Evolutionary conservation across 805 yeast species (phyloP).

Genomic region (Diddensiella santjacobensis): DNA sequence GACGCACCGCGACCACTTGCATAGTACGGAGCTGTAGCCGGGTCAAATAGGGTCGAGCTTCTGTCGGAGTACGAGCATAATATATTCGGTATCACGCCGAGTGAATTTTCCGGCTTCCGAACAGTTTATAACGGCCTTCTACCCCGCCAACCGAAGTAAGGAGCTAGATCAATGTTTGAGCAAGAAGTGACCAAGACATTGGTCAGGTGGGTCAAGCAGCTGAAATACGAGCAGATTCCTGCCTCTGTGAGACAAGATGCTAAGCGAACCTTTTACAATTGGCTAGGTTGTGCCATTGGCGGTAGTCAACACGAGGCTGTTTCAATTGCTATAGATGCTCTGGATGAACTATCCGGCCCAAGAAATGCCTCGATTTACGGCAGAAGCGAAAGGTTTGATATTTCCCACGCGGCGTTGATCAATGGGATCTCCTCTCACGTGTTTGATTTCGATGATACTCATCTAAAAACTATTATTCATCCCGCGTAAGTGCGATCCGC

Average conservation of each 20-base stretch:
- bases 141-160: no score
- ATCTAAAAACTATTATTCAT: conserved; percentile 11
- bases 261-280: conserved; percentile 11
- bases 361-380: conserved; percentile 5
- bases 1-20: no score
- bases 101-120: no score
- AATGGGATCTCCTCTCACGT: conserved; percentile 13
- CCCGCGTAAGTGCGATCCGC: conserved; percentile 7
- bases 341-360: conserved; percentile 10
- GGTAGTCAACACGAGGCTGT: conserved; percentile 14
- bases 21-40: no score
- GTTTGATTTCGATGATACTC: conserved; percentile 12
- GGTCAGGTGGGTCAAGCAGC: conserved; percentile 8
- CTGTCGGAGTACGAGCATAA: no score
- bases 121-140: no score
- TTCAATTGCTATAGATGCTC: conserved; percentile 5
- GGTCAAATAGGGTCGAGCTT: no score
- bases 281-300: conserved; percentile 12
- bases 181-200: conserved; percentile 6
- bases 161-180: no score
- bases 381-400: conserved; percentile 7
- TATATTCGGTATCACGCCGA: no score
- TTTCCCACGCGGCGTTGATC: conserved; percentile 10
- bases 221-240: conserved; percentile 13
- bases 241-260: conserved; percentile 5